phyloP scores from a whole-genome alignment of 2,329 filamentous ascomycete species.

The Ophiostoma novo-ulmi region DNA sequence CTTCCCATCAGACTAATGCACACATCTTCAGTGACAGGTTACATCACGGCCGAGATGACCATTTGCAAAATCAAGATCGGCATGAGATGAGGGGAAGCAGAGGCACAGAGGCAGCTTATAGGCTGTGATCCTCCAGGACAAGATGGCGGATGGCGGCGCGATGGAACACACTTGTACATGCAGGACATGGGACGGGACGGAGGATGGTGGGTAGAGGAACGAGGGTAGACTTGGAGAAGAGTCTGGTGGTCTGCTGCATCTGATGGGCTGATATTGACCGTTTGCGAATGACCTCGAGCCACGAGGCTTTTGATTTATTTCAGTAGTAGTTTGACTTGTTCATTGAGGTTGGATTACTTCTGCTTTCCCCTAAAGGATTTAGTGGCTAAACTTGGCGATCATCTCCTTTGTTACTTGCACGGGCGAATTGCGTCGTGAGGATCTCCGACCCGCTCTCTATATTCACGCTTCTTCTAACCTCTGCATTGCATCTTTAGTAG shows the following conservation, averaged over 20 bases:
- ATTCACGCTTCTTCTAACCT: neutral
- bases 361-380: neutral
- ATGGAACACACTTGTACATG: neutral
- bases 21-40: neutral
- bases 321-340: neutral
- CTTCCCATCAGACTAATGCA: too few relatives aligned
- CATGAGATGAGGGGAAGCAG: slow-evolving; percentile 1
- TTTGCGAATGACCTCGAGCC: neutral
- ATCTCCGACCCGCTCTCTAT: neutral
- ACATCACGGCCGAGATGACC: neutral
- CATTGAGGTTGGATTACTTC: too few relatives aligned
- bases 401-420: neutral
- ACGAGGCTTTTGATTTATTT: neutral
- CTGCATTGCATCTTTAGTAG: neutral
- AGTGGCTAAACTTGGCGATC: neutral
- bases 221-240: neutral
- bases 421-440: neutral
- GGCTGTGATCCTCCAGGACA: neutral
- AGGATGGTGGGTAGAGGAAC: neutral
- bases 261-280: neutral
- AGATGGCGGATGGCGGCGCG: neutral
- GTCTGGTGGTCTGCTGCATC: neutral
- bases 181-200: neutral
- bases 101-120: neutral
- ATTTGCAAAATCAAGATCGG: neutral